Evolutionary conservation across 306 rosid species (phyloP).

Genomic region (Pyrus communis): DNA sequence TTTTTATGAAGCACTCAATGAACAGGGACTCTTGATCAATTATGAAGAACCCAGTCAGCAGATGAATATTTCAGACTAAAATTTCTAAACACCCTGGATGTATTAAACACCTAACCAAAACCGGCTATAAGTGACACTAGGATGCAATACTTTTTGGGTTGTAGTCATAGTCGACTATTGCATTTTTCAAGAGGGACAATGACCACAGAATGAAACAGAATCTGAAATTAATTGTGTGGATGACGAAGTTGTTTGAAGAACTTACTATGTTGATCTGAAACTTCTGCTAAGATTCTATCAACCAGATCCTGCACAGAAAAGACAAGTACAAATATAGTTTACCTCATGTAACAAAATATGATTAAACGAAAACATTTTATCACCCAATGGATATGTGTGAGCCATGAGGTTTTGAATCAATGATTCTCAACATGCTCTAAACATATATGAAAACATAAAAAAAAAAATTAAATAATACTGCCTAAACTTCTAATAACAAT

Average conservation of each 20-base stretch:
- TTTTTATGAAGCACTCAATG: not conserved
- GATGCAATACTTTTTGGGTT: not conserved
- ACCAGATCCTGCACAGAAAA: conserved; percentile 66
- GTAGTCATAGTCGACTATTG: not conserved
- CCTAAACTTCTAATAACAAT: not conserved
- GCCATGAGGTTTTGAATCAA: not conserved
- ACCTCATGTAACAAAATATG: not conserved
- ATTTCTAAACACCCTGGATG: not conserved
- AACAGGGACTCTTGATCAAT: not conserved
- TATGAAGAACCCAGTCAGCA: not conserved
- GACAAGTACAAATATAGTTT: conserved; percentile 7
- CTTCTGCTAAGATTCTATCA: conserved; percentile 59
- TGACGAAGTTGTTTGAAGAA: not conserved
- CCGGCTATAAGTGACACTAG: not conserved
- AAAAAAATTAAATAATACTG: not conserved
- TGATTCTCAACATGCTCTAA: not conserved
- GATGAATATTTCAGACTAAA: not conserved
- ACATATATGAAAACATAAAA: not conserved
- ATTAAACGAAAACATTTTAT: not conserved
- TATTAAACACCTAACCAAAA: not conserved
- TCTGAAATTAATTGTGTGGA: not conserved
- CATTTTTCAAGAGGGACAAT: not conserved
- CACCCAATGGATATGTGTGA: not conserved
- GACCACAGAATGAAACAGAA: not conserved
- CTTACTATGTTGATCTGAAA: conserved; percentile 80